A percentile compares a stretch with the other conserved stretches of the same genome.
These are phyloP conservation scores for Arachnopeziza araneosa DNA, from an alignment of 2,329 filamentous ascomycete species.

Conservation along the genomic window DNA sequence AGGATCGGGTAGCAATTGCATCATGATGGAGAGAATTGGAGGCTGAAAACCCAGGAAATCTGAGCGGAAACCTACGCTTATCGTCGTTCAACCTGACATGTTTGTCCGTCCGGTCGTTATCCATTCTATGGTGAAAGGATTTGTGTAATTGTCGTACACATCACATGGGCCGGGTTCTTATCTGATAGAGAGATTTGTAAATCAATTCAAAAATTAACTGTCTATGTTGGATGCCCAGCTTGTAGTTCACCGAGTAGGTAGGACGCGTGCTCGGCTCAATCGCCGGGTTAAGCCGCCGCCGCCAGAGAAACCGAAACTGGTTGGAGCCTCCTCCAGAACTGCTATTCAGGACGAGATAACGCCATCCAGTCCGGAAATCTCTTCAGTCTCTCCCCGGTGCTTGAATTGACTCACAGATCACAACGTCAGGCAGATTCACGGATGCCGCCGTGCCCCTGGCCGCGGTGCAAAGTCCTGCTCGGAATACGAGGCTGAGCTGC, in stretches of 20 bases:
- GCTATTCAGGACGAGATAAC: background rate
- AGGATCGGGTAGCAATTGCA: background rate
- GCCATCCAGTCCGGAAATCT: background rate
- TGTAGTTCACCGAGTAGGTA: background rate
- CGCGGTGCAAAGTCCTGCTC: background rate
- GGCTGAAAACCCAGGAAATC: background rate
- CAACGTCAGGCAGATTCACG: background rate
- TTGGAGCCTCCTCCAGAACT: background rate
- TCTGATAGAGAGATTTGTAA: background rate
- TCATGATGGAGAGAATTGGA: background rate
- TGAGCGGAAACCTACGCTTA: no score
- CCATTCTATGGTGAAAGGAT: no score
- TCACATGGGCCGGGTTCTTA: background rate
- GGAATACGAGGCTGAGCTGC: background rate
- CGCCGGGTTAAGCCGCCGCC: background rate
- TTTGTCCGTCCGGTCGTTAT: no score
- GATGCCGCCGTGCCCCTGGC: background rate
- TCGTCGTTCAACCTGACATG: no score
- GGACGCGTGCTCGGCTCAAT: background rate
- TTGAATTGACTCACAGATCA: background rate
- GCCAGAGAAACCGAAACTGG: background rate
- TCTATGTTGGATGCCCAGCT: background rate
- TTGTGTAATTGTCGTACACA: background rate
- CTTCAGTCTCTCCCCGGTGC: background rate
- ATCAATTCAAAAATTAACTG: background rate